A percentile compares a stretch with the other conserved stretches of the same genome.
phyloP scores from a whole-genome alignment of 768 basidiomycete genomes.

The Lyophyllum atratum region DNA sequence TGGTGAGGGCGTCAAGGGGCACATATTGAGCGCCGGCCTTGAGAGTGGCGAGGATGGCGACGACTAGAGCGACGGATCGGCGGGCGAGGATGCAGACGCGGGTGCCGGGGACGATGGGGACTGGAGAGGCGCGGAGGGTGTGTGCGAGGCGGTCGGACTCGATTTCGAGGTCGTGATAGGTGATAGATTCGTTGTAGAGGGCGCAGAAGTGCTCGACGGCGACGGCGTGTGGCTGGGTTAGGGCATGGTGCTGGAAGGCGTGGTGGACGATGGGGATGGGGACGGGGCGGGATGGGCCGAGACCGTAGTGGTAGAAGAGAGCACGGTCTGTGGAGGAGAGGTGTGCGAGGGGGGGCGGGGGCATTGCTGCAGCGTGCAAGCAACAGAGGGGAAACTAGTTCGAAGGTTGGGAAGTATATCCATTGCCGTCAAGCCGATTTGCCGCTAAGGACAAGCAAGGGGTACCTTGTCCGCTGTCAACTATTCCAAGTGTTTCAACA shows the following conservation, averaged over 20 bases:
- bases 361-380: neutral
- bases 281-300: conserved; percentile 36
- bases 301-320: conserved; percentile 46
- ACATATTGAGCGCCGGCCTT: conserved; percentile 64
- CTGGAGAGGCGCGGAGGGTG: conserved; percentile 39
- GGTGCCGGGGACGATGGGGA: conserved; percentile 42
- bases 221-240: conserved; percentile 38
- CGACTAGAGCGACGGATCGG: conserved; percentile 53
- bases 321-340: conserved; percentile 38
- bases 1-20: conserved; percentile 58
- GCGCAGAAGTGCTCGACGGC: conserved; percentile 50
- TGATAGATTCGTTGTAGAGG: conserved; percentile 38
- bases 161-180: conserved; percentile 52
- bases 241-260: conserved; percentile 52
- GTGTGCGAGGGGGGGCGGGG: conserved; percentile 10
- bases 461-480: no score
- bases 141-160: conserved; percentile 47
- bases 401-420: neutral
- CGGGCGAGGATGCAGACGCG: conserved; percentile 58
- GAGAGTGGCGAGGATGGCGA: conserved; percentile 54
- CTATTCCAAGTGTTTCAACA: no score
- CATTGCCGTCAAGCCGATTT: no score
- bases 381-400: neutral
- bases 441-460: no score
- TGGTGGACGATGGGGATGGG: conserved; percentile 55